Evolutionary conservation across 441 rosid species (phyloP), one percentile per base, ranked within the genome.

Genomic region (Capsella rubella): DNA sequence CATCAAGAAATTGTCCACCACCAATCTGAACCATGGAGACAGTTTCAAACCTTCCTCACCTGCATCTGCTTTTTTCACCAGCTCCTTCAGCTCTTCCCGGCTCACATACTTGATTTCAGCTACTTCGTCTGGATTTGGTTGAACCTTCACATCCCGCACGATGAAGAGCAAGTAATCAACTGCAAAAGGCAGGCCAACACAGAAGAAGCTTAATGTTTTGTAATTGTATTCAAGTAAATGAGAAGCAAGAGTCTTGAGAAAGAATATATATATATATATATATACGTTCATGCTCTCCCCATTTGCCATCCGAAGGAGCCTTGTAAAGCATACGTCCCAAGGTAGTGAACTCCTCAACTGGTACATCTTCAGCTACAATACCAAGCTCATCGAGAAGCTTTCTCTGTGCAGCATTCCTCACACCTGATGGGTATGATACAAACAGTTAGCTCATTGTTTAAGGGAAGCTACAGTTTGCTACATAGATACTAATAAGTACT

Each of bases 261-360:
- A n/a, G 9, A 60, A 32, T 21, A 34, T 83, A 34, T 83, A 21
- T 18, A 32, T 21, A 34, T 83, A 34, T 83, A 21, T 18, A 18
- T 21, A 21, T 90, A 95, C 99, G 88, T 87, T 92, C 98, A 49
- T 95, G 98, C 82, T 95, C 99, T 43, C 99, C 99, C 99, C 99
- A 95, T 77, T 91, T 91, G 54, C 99, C 98, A 81, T 95, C 98
- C 31, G 97, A 95, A 73, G 97, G 96, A 66, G 98, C 97, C 86
- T 89, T 95, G 87, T 95, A 95, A 18, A 91, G 91, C 4, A 95
- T 87, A 49, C 99, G 93, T 16, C 99, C 95, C 63, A 95, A 74
- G 0, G 95, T 75, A 32, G 61, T 84, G 74, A 95, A 91, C 72
- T 95, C 85, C 72, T 95, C 94, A 6, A 91, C 95, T 0, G 98